Evolutionary conservation across 805 yeast genomes (phyloP), one percentile per base, ranked within the genome.

Genomic region (Metschnikowia baotianmanensis): DNA sequence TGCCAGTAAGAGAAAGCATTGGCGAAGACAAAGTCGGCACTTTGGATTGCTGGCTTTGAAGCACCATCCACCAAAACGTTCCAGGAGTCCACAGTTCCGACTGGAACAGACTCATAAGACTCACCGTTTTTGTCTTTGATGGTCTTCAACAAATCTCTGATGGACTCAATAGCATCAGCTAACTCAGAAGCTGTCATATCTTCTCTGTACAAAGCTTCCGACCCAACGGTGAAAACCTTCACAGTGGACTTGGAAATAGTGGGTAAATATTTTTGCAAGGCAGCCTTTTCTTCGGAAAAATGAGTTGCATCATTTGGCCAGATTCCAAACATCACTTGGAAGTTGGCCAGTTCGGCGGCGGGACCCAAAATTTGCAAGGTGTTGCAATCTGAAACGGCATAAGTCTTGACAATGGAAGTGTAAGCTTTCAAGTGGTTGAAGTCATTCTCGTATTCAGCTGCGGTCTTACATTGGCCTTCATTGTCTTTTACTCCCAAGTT

Each of bases 1-100:
- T 91, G 98, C 98, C 98, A 91, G 82, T 90, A 91, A 7, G 97
- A 86, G 78, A 91, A 91, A 36, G 96, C 97, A 62, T 91, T 91
- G 58, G 96, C 95, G 63, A 83, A 85, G 47, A 89, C 80, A 56
- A 87, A 72, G 64, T 91, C 98, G 34, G 95, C 72, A 38, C 88
- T 90, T 63, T 78, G 56, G 60, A 91, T 82, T 42, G 85, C 96
- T 19, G 83, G 78, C 37, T 67, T 55, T 50, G 82, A 72, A 52
- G 73, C 79, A 57, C 84, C 93, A 57, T 87, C 95, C 52, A 89
- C 96, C 48, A 86, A 65, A 48, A 86, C 75, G 65, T 91, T 86
- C 98, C 98, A 91, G 2, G 97, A 89, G 68, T 91, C 98, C 50
- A 88, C 97, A 43, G 90, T 82, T 51, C 98, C 98, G 50, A 91